phyloP scores from a whole-genome alignment of 495 filamentous ascomycete species.

The Podospora pseudocomata region DNA sequence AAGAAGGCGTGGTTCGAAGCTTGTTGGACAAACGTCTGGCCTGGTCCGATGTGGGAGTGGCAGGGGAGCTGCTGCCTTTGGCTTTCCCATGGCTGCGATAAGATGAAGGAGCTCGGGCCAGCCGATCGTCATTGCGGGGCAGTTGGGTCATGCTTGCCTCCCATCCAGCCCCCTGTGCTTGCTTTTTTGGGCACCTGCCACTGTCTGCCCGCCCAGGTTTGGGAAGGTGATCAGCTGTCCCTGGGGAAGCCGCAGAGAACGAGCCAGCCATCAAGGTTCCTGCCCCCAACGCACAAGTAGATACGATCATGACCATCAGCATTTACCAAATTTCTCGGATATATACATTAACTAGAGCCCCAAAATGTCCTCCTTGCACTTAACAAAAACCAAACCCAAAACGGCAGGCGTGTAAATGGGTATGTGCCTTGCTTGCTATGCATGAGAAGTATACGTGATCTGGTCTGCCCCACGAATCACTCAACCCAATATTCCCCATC shows the following conservation, averaged over 20 bases:
- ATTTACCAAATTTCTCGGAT: background rate
- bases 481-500: background rate
- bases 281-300: background rate
- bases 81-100: background rate
- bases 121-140: slow-evolving; percentile 21
- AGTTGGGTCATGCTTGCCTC: background rate
- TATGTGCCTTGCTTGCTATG: slow-evolving; percentile 3
- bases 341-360: background rate
- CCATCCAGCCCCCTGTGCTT: background rate
- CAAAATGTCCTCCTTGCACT: background rate
- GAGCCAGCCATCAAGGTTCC: background rate
- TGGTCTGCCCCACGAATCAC: background rate
- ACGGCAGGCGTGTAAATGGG: background rate
- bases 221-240: background rate
- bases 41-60: background rate
- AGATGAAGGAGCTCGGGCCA: slow-evolving; percentile 19
- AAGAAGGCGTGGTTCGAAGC: background rate
- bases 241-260: background rate
- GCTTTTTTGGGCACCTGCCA: background rate
- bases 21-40: background rate
- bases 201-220: too few species aligned
- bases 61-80: background rate
- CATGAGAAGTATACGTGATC: background rate
- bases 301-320: background rate
- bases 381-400: background rate